Evolutionary conservation across 305 asterid genomes (phyloP).

Genomic region (Ajuga reptans): DNA sequence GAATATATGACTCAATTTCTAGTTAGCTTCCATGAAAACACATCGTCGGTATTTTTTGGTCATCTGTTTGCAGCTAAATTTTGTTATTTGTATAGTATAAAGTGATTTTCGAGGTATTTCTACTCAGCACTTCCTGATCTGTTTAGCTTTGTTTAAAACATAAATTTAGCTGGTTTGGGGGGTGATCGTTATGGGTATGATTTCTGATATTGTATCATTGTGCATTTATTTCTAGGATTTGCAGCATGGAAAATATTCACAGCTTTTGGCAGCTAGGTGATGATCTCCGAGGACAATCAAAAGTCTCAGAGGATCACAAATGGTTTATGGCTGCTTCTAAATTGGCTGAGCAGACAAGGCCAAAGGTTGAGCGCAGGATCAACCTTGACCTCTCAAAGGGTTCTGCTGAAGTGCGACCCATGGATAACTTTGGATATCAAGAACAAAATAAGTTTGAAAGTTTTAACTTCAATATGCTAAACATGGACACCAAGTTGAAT

Average conservation of each 20-base stretch:
- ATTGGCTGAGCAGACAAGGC: constrained; percentile 76
- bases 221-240: constrained; percentile 11
- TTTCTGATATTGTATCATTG: neutral
- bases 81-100: neutral
- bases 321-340: constrained; percentile 75
- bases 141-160: neutral
- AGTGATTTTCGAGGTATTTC: neutral
- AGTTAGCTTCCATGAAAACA: neutral
- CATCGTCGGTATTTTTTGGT: neutral
- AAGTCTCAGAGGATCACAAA: constrained; percentile 70
- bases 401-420: constrained; percentile 43
- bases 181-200: neutral
- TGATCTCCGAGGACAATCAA: constrained; percentile 81
- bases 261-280: constrained; percentile 93
- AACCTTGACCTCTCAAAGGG: constrained; percentile 75
- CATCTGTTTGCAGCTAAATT: neutral
- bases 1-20: neutral
- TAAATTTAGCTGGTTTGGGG: neutral
- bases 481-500: constrained; percentile 48
- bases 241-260: constrained; percentile 52
- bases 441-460: constrained; percentile 69
- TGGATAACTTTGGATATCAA: constrained; percentile 48
- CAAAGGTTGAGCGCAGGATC: constrained; percentile 59
- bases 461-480: constrained; percentile 58
- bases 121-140: neutral